These are phyloP conservation scores for Phialemonium atrogriseum DNA, from an alignment of 2,329 filamentous ascomycete species.

Conservation along the genomic window DNA sequence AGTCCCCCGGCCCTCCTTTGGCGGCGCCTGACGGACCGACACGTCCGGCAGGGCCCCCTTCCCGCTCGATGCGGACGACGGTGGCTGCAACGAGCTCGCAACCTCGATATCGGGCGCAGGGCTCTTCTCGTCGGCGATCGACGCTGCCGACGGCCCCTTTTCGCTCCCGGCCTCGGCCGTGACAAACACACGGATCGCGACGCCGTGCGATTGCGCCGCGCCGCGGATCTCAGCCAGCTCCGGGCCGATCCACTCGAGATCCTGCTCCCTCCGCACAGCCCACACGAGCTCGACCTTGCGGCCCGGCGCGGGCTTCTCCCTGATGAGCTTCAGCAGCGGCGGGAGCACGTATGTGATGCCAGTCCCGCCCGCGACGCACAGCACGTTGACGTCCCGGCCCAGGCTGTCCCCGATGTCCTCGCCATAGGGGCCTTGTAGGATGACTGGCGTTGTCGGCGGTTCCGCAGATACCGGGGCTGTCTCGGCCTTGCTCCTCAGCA, in stretches of 20 bases:
- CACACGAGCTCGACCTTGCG: conserved; percentile 55
- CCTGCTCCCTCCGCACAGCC: conserved; percentile 46
- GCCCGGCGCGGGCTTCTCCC: conserved; percentile 20
- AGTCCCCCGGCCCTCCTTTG: conserved; percentile 20
- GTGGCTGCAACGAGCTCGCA: too few relatives aligned
- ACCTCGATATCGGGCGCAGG: too few relatives aligned
- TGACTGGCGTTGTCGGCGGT: conserved; percentile 39
- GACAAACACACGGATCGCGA: conserved; percentile 50
- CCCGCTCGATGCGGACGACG: too few relatives aligned
- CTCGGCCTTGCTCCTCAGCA: conserved; percentile 27
- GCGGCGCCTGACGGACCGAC: conserved; percentile 12
- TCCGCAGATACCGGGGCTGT: background rate
- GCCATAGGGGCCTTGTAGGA: conserved; percentile 58
- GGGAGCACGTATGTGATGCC: conserved; percentile 51
- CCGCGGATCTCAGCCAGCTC: conserved; percentile 45
- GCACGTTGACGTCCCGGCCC: conserved; percentile 33
- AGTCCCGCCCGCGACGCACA: conserved; percentile 49
- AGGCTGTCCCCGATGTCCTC: conserved; percentile 35
- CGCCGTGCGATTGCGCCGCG: conserved; percentile 26
- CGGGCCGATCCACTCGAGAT: conserved; percentile 48
- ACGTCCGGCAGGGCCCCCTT: too few relatives aligned
- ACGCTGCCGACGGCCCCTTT: conserved; percentile 14
- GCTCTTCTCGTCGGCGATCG: conserved; percentile 15
- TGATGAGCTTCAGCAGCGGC: conserved; percentile 30
- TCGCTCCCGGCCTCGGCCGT: conserved; percentile 38